Conservation (phyloP, 805 yeast species). For the Metschnikowia borealis region DNA sequence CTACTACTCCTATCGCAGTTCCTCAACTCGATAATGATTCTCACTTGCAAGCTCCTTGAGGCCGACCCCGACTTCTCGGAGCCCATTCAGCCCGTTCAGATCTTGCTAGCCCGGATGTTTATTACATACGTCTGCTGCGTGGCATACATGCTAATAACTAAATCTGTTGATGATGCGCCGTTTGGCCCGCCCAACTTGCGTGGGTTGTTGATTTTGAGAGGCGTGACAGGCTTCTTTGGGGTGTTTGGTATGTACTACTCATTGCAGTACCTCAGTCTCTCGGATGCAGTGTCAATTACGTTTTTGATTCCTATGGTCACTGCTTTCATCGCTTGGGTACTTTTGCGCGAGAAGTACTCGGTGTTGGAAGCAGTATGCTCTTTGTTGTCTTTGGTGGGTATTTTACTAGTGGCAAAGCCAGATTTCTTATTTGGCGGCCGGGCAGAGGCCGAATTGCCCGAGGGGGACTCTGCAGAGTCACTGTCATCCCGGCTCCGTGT, state of each 20-base stretch:
- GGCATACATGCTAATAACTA: conserved; percentile 48
- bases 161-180: conserved; percentile 55
- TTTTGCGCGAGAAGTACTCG: conserved; percentile 65
- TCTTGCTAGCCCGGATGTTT: conserved; percentile 70
- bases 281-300: conserved; percentile 79
- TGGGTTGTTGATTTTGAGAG: conserved; percentile 53
- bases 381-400: conserved; percentile 66
- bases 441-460: conserved; percentile 27
- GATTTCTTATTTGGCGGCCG: conserved; percentile 56
- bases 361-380: conserved; percentile 67
- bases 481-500: conserved; percentile 51
- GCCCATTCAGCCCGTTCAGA: conserved; percentile 75
- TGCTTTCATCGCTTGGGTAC: conserved; percentile 64
- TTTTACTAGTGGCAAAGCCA: conserved; percentile 78
- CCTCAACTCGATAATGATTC: conserved; percentile 73
- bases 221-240: conserved; percentile 67
- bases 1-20: conserved; percentile 61
- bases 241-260: conserved; percentile 78
- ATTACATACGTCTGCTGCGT: conserved; percentile 63
- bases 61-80: conserved; percentile 54
- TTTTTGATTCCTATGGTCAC: conserved; percentile 77
- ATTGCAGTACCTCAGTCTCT: conserved; percentile 64
- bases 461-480: conserved; percentile 44
- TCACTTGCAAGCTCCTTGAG: conserved; percentile 70
- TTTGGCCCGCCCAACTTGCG: conserved; percentile 65